Conservation (phyloP, 2,329 filamentous ascomycete species). For the Sporothrix mexicana region DNA sequence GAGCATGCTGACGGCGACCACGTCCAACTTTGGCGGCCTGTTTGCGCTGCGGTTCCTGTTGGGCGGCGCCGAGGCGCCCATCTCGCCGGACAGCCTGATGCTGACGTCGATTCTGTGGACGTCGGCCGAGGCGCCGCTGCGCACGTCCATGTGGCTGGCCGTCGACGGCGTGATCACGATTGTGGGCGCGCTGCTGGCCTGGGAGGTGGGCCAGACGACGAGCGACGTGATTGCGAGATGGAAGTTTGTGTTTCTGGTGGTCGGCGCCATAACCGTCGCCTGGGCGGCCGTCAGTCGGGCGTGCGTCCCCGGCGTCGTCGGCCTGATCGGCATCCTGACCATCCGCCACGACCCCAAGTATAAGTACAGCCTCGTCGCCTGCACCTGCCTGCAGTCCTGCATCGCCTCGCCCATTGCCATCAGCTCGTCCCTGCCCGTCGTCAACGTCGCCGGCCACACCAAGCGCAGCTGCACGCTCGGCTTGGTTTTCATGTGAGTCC, state of each 20-base stretch:
- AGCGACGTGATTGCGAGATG: not conserved
- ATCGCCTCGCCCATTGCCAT: not conserved
- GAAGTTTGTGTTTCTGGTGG: not conserved
- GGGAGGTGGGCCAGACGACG: not conserved
- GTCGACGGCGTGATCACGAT: not conserved
- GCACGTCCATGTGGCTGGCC: not conserved
- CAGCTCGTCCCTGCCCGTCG: not conserved
- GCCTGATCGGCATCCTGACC: not conserved
- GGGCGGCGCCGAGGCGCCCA: not conserved
- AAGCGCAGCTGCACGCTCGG: not conserved
- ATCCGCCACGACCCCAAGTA: slow-evolving; percentile 3
- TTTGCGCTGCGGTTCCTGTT: not conserved
- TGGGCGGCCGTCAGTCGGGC: not conserved
- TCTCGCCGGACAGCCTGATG: not conserved
- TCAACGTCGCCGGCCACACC: not conserved
- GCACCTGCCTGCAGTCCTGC: not conserved
- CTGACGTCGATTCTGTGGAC: not conserved
- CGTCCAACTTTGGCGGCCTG: not conserved
- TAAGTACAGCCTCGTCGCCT: not conserved
- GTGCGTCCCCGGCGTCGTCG: not conserved
- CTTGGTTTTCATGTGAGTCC: not conserved
- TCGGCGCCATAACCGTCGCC: not conserved
- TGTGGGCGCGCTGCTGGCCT: not conserved
- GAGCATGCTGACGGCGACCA: not conserved
- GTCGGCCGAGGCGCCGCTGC: not conserved